Conservation (phyloP, 2,329 filamentous ascomycete species). For the Epichloe sp. region DNA sequence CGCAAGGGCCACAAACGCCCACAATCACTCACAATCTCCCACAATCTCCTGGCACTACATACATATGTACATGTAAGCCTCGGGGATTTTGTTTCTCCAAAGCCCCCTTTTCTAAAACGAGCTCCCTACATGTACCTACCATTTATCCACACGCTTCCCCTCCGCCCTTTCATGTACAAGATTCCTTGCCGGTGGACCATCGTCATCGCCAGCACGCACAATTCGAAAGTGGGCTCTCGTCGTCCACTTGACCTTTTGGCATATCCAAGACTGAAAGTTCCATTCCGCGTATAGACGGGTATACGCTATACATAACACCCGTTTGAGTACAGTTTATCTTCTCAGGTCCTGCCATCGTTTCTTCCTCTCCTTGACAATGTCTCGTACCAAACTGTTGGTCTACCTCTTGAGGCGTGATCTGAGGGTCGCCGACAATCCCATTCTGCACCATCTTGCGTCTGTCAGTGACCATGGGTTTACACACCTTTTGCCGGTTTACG, state of each 20-base stretch:
- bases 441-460: constrained; percentile 46
- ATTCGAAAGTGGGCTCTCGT: neutral
- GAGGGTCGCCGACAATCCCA: constrained; percentile 60
- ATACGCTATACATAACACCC: neutral
- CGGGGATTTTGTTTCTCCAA: neutral
- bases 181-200: neutral
- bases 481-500: constrained; percentile 58
- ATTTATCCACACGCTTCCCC: neutral
- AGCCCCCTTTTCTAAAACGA: neutral
- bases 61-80: neutral
- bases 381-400: constrained; percentile 41
- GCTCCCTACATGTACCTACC: neutral
- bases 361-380: constrained; percentile 16
- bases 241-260: neutral
- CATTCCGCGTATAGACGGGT: neutral
- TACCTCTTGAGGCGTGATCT: constrained; percentile 63
- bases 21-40: neutral
- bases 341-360: neutral
- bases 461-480: constrained; percentile 41
- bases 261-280: neutral
- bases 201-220: neutral
- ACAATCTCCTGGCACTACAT: neutral
- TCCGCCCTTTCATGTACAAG: neutral
- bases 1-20: neutral
- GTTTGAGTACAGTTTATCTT: no score